Evolutionary conservation across 495 filamentous ascomycete species (phyloP).

Genomic region (Tuber microsphaerosporum): DNA sequence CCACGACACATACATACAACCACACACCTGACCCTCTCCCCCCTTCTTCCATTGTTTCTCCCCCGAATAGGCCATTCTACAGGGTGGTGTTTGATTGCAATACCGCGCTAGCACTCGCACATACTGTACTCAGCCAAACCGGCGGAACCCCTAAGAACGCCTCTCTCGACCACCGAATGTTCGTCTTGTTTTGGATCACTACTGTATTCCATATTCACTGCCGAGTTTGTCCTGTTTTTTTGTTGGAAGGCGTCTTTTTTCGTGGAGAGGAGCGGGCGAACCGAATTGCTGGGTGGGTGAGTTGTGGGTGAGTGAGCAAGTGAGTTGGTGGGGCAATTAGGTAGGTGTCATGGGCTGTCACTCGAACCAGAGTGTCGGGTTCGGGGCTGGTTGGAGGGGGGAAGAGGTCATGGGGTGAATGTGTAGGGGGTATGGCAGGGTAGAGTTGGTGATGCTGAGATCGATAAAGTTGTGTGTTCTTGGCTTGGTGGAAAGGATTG

Average conservation of each 20-base stretch:
- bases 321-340: background rate
- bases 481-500: background rate
- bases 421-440: background rate
- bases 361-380: background rate
- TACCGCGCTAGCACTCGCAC: background rate
- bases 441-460: constrained; percentile 1
- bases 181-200: background rate
- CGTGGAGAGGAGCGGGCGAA: constrained; percentile 2
- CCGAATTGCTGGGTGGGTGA: background rate
- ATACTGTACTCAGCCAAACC: background rate
- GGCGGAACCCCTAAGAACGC: background rate
- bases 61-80: background rate
- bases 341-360: background rate
- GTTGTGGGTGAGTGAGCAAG: background rate
- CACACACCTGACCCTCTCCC: background rate
- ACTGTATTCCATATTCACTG: background rate
- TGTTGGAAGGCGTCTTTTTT: background rate
- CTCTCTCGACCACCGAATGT: background rate
- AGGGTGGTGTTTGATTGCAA: background rate
- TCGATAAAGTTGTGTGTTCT: background rate
- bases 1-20: background rate
- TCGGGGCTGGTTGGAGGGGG: background rate
- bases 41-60: background rate
- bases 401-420: background rate
- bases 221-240: background rate